phyloP scores from a whole-genome alignment of 225 moss, liverwort and hornwort genomes.

The Anthoceros angustus region DNA sequence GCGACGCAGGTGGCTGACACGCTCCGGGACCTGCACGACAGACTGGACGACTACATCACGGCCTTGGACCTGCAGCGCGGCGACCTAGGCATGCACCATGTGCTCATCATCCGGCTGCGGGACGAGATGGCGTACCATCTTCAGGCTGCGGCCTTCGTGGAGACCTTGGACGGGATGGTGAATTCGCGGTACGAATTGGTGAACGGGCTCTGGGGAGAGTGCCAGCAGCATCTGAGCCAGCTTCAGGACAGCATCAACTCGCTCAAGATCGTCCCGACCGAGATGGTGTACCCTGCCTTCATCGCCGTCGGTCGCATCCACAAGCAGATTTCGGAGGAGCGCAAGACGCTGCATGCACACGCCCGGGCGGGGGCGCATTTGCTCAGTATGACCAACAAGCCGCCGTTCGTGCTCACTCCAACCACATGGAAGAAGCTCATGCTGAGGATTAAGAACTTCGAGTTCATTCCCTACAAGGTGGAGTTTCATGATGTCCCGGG shows the following conservation, averaged over 20 bases:
- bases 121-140: conserved; percentile 5
- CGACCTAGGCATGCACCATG: conserved; percentile 4
- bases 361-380: conserved; percentile 37
- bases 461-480: conserved; percentile 34
- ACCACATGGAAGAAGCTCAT: conserved; percentile 44
- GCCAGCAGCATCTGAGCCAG: conserved; percentile 3
- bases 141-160: not conserved
- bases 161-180: not conserved
- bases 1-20: conserved; percentile 1
- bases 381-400: conserved; percentile 33
- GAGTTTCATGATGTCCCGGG: conserved; percentile 19
- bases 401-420: conserved; percentile 40
- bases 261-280: conserved; percentile 2
- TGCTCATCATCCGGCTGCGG: conserved; percentile 1
- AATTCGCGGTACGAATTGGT: not conserved
- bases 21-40: not conserved
- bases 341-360: conserved; percentile 32
- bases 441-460: conserved; percentile 52
- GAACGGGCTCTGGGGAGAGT: conserved; percentile 1
- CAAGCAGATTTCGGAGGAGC: conserved; percentile 35
- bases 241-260: not conserved
- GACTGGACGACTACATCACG: not conserved
- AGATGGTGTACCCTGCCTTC: not conserved
- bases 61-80: not conserved
- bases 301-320: conserved; percentile 27